Evolutionary conservation across 2,329 filamentous ascomycete genomes (phyloP), one percentile per base, ranked within the genome.

Genomic region (Pyricularia sp.): DNA sequence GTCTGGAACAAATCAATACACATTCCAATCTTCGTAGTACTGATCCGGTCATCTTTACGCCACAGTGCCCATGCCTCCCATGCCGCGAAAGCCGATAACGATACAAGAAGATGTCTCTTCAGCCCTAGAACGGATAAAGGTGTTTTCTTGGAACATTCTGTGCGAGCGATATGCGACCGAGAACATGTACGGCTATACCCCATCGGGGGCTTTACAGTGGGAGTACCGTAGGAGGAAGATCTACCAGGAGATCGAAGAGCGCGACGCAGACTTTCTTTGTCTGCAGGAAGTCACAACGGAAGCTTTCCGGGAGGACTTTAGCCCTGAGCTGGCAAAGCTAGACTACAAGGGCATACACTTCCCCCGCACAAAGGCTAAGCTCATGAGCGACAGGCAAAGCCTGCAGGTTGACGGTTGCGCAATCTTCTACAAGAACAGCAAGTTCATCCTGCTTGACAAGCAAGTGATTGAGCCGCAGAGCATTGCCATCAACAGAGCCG

Each of bases 331-430:
- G 70, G 92, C 92, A 2, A 90, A 92, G 73, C 85, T 91, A 74
- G 93, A 94, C 72, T 99, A 98, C 85, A 96, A 93, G 81, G 94
- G 95, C 28, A 90, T 97, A 3, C 96, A 94, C 77, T 97, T 91
- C 87, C 92, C 94, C 64, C 94, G 97, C 78, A 90, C 92, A 61
- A 88, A 95, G 76, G 92, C 94, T 50, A 92, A 91, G 80, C 97
- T 94, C 10, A 97, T 98, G 92, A 87, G 87, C 17, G 93, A 96
- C 75, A 92, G 91, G 79, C 93, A 97, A 73, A 92, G 93, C 5
- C 92, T 91, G 74, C 84, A 85, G n/a, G 94, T 99, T 14, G 95
- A 99, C 79, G 95, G 95, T 12, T 98, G 95, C 79, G 95, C 95
- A 42, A 94, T 94, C 67, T 98, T 99, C 80, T 98, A 92, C 85